Percentiles rank a stretch among this genome's conserved stretches.
Evolutionary conservation across 495 filamentous ascomycete genomes (phyloP).

Genomic region (Cercophora newfieldiana): DNA sequence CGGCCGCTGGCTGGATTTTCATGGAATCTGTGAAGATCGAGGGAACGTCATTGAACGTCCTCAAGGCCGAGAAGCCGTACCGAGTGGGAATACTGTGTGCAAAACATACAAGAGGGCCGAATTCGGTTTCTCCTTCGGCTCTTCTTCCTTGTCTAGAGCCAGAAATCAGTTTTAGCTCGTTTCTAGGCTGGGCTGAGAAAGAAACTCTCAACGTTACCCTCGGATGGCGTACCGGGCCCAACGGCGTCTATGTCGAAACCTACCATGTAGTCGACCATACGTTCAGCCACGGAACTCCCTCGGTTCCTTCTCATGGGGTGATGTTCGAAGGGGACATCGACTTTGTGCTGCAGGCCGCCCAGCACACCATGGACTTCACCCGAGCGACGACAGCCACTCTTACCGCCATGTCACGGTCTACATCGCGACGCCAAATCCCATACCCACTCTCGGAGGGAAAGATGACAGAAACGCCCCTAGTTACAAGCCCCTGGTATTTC

Average conservation of each 20-base stretch:
- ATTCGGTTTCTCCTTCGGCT: neutral
- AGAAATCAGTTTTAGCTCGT: neutral
- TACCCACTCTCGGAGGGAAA: neutral
- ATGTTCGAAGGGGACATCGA: neutral
- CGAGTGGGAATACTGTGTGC: neutral
- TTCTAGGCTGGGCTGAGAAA: neutral
- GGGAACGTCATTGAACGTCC: neutral
- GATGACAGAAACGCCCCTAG: too few species aligned
- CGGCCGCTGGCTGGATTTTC: neutral
- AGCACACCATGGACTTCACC: neutral
- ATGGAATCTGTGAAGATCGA: neutral
- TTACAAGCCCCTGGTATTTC: neutral
- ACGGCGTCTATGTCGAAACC: neutral
- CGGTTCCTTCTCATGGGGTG: neutral
- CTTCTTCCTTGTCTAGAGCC: neutral
- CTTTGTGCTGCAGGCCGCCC: neutral
- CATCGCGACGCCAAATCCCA: neutral
- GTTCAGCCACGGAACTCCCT: neutral
- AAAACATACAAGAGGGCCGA: neutral
- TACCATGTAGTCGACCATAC: neutral
- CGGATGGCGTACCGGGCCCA: neutral
- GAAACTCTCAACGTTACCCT: neutral
- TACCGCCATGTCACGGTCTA: too few species aligned
- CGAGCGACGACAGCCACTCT: neutral
- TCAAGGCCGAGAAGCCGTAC: neutral